Percentiles rank a stretch among this genome's conserved stretches.
Evolutionary conservation across 495 filamentous ascomycete species (phyloP).

Genomic region (Penicillium angulare): DNA sequence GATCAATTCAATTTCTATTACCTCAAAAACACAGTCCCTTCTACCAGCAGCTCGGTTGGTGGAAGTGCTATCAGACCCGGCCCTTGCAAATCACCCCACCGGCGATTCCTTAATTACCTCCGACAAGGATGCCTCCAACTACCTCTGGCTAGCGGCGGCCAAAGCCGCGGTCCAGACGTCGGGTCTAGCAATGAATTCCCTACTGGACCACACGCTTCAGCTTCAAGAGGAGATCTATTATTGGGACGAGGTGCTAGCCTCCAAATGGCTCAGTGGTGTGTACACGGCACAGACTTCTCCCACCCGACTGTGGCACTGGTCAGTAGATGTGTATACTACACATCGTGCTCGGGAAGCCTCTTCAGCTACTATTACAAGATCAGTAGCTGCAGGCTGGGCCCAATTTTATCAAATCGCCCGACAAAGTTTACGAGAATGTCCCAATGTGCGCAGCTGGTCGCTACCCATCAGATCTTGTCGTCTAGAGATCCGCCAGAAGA

Average conservation of each 20-base stretch:
- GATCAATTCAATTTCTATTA: slow-evolving; percentile 66
- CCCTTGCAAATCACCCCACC: slow-evolving; percentile 23
- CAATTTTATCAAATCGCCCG: slow-evolving; percentile 80
- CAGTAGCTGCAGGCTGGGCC: slow-evolving; percentile 50
- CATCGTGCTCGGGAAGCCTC: slow-evolving; percentile 37
- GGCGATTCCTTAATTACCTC: background rate
- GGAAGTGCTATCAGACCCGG: slow-evolving; percentile 57
- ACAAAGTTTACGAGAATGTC: slow-evolving; percentile 59
- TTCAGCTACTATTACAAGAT: background rate
- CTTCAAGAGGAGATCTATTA: slow-evolving; percentile 84
- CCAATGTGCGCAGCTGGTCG: slow-evolving; percentile 57
- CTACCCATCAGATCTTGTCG: slow-evolving; percentile 69
- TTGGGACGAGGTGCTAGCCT: slow-evolving; percentile 82
- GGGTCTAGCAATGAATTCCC: slow-evolving; percentile 66
- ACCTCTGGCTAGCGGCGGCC: slow-evolving; percentile 83
- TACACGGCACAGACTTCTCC: slow-evolving; percentile 85
- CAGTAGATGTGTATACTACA: slow-evolving; percentile 59
- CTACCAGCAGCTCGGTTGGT: slow-evolving; percentile 54
- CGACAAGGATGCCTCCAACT: slow-evolving; percentile 60
- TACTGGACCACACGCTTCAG: slow-evolving; percentile 78
- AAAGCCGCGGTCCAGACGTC: slow-evolving; percentile 87
- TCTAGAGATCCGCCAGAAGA: slow-evolving; percentile 68
- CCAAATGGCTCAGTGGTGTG: slow-evolving; percentile 65
- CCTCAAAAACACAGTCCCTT: slow-evolving; percentile 53
- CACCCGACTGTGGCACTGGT: slow-evolving; percentile 63